These are phyloP conservation scores for Bolboschoenus planiculmis DNA, from an alignment of 176 grass and related monocot genomes.

Conservation along the genomic window DNA sequence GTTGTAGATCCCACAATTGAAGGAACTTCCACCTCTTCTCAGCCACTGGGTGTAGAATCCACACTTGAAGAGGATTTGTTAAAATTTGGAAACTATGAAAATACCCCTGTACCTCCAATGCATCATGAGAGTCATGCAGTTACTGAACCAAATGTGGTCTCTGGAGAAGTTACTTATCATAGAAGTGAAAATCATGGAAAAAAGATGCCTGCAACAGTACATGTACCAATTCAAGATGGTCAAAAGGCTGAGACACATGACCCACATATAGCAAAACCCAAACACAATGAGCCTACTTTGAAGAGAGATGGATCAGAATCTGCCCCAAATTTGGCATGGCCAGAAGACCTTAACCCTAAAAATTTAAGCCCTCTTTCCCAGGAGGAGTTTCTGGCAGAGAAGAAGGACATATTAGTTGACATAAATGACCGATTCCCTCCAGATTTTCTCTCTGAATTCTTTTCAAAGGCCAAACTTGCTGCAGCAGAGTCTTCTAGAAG, in stretches of 20 bases:
- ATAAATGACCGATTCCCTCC: conserved; percentile 57
- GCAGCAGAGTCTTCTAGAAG: conserved; percentile 52
- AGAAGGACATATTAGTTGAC: conserved; percentile 46
- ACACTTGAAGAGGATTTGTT: conserved; percentile 38
- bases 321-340: background rate
- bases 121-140: conserved; percentile 21
- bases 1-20: conserved; percentile 33
- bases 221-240: conserved; percentile 35
- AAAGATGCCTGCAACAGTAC: conserved; percentile 25
- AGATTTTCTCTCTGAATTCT: conserved; percentile 92
- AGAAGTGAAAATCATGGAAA: conserved; percentile 22
- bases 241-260: conserved; percentile 26
- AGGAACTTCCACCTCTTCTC: conserved; percentile 35
- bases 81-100: conserved; percentile 48
- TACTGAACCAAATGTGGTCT: conserved; percentile 20
- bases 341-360: background rate
- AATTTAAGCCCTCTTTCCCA: conserved; percentile 22
- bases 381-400: conserved; percentile 40
- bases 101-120: conserved; percentile 21
- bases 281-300: conserved; percentile 1
- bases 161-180: conserved; percentile 29
- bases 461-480: conserved; percentile 57
- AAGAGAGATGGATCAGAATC: conserved; percentile 8
- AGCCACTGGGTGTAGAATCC: conserved; percentile 19
- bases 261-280: background rate